These are phyloP conservation scores for Suhomyces canberraensis DNA, from an alignment of 805 yeast species.

Conservation along the genomic window DNA sequence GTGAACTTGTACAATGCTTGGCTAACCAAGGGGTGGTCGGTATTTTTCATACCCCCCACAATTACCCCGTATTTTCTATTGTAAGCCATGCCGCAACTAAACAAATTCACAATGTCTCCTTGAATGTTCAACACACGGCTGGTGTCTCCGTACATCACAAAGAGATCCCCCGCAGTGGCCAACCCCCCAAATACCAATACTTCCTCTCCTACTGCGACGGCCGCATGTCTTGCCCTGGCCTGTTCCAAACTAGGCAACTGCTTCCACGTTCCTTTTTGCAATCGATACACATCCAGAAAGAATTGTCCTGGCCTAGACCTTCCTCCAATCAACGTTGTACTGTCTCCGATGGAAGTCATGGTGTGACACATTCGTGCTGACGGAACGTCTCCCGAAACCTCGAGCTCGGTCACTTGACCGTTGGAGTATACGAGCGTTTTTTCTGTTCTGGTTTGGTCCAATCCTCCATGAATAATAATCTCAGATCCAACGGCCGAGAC, in stretches of 20 bases:
- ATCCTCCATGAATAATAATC: conserved; percentile 40
- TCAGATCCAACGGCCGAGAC: conserved; percentile 19
- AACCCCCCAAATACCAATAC: conserved; percentile 55
- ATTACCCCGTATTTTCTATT: conserved; percentile 36
- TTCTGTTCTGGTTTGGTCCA: conserved; percentile 27
- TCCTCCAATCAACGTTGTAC: conserved; percentile 57
- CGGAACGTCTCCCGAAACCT: conserved; percentile 14
- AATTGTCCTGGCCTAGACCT: conserved; percentile 55
- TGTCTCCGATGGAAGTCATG: conserved; percentile 29
- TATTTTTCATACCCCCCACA: conserved; percentile 46
- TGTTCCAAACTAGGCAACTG: conserved; percentile 35
- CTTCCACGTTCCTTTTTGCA: conserved; percentile 36
- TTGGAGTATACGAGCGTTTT: conserved; percentile 2
- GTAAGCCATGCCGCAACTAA: conserved; percentile 36
- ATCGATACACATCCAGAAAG: conserved; percentile 30
- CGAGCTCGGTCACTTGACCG: neutral
- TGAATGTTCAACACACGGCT: conserved; percentile 15
- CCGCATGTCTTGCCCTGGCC: conserved; percentile 50
- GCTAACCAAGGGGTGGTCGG: conserved; percentile 27
- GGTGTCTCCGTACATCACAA: neutral
- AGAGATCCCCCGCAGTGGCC: conserved; percentile 1
- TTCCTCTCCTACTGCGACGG: conserved; percentile 24
- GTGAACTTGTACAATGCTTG: conserved; percentile 34
- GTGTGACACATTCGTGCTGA: conserved; percentile 59
- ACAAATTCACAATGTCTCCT: conserved; percentile 22